Percentiles rank a stretch among this genome's conserved stretches.
Evolutionary conservation across 1,139 yeast species (phyloP).

Genomic region (Pichia sp.): DNA sequence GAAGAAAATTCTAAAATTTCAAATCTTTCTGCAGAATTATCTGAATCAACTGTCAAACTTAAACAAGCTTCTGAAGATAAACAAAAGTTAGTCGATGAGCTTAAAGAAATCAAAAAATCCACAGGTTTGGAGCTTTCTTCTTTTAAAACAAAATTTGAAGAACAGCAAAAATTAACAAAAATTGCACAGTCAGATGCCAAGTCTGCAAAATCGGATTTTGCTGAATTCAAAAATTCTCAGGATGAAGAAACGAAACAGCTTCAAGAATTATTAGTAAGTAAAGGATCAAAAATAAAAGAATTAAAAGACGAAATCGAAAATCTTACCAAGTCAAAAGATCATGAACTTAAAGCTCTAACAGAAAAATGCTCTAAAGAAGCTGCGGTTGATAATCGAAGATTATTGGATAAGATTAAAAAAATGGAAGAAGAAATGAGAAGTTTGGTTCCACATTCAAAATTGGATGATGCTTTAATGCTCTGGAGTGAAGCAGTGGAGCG

Average conservation of each 20-base stretch:
- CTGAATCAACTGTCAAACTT: not conserved
- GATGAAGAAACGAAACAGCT: not conserved
- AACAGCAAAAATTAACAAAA: slow-evolving; percentile 1
- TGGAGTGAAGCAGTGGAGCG: slow-evolving; percentile 72
- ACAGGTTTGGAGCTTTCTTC: not conserved
- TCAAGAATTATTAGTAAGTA: not conserved
- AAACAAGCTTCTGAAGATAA: not conserved
- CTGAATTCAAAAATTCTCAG: not conserved
- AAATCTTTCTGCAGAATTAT: not conserved
- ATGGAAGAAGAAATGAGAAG: slow-evolving; percentile 16
- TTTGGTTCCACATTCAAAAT: slow-evolving; percentile 51
- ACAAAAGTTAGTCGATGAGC: not conserved
- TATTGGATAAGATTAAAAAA: slow-evolving; percentile 12
- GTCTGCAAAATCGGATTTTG: not conserved
- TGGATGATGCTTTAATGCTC: slow-evolving; percentile 71
- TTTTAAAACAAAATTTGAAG: slow-evolving; percentile 4
- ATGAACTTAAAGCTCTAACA: not conserved
- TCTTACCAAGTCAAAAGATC: not conserved
- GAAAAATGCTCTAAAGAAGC: not conserved
- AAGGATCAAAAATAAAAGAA: not conserved
- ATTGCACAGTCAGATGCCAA: not conserved
- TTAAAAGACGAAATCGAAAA: not conserved
- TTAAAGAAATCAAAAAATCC: not conserved
- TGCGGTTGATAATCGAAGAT: not conserved
- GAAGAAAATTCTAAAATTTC: not conserved